Percentiles rank a stretch among this genome's conserved stretches.
Evolutionary conservation across 192 early-diverging fungal genomes (phyloP).

Genomic region (Chytriomyces confervae): DNA sequence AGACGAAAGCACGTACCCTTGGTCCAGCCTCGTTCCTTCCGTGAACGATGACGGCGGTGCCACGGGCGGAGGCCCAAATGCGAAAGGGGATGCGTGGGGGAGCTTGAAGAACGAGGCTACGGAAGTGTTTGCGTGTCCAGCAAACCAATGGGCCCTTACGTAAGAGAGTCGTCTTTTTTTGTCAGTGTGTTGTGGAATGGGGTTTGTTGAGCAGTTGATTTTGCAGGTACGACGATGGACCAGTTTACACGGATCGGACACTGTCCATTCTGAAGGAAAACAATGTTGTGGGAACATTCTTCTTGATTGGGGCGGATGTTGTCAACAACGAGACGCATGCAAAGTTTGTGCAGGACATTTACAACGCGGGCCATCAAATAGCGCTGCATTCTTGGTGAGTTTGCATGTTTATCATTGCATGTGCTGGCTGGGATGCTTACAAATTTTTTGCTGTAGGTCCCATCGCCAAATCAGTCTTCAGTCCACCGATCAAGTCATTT

Average conservation of each 20-base stretch:
- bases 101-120: constrained; percentile 26
- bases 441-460: constrained; percentile 7
- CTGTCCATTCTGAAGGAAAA: constrained; percentile 17
- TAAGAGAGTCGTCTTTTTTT: background rate
- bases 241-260: constrained; percentile 5
- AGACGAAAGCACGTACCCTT: background rate
- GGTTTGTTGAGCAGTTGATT: background rate
- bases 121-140: constrained; percentile 14
- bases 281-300: constrained; percentile 55
- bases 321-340: constrained; percentile 42
- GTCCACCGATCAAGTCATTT: constrained; percentile 28
- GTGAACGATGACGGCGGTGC: constrained; percentile 11
- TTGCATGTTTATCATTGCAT: background rate
- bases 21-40: background rate
- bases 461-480: constrained; percentile 21
- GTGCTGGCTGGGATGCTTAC: background rate
- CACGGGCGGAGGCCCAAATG: constrained; percentile 7
- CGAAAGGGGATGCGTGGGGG: constrained; percentile 27
- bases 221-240: constrained; percentile 36
- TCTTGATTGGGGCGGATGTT: constrained; percentile 58
- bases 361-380: constrained; percentile 59
- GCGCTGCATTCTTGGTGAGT: constrained; percentile 32
- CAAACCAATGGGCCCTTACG: constrained; percentile 24
- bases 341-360: constrained; percentile 54
- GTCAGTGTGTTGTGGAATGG: background rate